These are phyloP conservation scores for Citrus maxima DNA, from an alignment of 345 rosid species.

Conservation along the genomic window DNA sequence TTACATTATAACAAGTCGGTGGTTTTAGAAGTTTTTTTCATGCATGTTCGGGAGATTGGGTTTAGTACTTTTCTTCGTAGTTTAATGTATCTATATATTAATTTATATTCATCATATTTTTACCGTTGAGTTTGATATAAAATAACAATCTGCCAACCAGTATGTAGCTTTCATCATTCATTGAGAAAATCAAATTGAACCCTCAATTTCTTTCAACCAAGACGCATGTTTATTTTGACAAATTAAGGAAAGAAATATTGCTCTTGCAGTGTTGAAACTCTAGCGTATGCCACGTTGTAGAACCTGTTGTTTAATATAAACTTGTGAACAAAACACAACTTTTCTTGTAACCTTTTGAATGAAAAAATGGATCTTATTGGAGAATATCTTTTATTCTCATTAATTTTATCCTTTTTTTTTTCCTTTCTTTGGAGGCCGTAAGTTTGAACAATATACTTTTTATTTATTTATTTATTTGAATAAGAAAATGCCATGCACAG, in stretches of 20 bases:
- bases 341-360: background rate
- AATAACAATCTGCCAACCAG: background rate
- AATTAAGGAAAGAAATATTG: background rate
- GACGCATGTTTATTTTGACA: background rate
- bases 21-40: background rate
- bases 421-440: slow-evolving; percentile 13
- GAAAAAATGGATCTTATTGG: slow-evolving; percentile 4
- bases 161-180: background rate
- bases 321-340: background rate
- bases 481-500: background rate
- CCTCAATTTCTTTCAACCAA: background rate
- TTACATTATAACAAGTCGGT: background rate
- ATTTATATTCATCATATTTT: background rate
- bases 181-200: background rate
- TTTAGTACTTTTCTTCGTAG: background rate
- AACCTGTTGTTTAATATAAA: background rate
- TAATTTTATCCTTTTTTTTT: background rate
- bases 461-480: background rate
- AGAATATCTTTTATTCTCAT: slow-evolving; percentile 1
- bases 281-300: background rate
- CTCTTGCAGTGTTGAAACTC: background rate
- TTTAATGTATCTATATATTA: too few species aligned
- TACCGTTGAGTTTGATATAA: background rate
- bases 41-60: background rate
- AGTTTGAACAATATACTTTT: slow-evolving; percentile 14